Evolutionary conservation across 2,329 filamentous ascomycete species (phyloP).

Genomic region (Orbilia brochopaga): DNA sequence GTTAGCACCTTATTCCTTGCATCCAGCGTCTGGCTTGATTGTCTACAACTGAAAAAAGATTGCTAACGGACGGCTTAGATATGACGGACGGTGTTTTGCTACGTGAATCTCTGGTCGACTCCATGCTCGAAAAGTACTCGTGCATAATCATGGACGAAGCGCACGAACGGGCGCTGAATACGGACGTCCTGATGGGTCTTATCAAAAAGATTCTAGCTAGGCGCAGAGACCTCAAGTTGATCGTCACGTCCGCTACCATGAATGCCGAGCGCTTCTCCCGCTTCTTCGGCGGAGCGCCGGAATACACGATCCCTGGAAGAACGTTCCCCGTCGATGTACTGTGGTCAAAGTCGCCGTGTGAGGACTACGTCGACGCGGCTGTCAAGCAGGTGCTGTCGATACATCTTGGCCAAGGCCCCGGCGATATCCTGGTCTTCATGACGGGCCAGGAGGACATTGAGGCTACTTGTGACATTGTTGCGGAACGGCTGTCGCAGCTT

Average conservation of each 20-base stretch:
- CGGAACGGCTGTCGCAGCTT: constrained; percentile 82
- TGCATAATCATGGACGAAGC: constrained; percentile 99
- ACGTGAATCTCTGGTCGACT: constrained; percentile 88
- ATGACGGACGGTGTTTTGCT: constrained; percentile 98
- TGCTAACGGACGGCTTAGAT: constrained; percentile 60
- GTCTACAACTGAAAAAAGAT: too few relatives aligned
- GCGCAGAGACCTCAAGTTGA: constrained; percentile 88
- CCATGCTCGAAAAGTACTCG: constrained; percentile 92
- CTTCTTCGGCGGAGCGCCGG: constrained; percentile 93
- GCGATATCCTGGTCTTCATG: constrained; percentile 98
- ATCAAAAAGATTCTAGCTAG: constrained; percentile 96
- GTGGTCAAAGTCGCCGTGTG: constrained; percentile 90
- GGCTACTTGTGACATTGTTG: constrained; percentile 89
- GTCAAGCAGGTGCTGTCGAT: constrained; percentile 96
- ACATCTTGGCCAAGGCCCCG: constrained; percentile 89
- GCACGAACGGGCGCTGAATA: constrained; percentile 94
- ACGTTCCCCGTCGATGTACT: constrained; percentile 98
- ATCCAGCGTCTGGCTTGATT: constrained; percentile 1
- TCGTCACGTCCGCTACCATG: constrained; percentile 98
- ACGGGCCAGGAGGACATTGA: constrained; percentile 99
- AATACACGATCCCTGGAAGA: constrained; percentile 93
- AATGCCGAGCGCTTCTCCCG: constrained; percentile 94
- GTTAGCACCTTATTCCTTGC: constrained; percentile 51
- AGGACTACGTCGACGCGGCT: constrained; percentile 96
- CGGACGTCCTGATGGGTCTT: constrained; percentile 93